Percentiles rank a stretch among this genome's conserved stretches.
phyloP scores from a whole-genome alignment of 345 rosid genomes.

The Aethionema arabicum region DNA sequence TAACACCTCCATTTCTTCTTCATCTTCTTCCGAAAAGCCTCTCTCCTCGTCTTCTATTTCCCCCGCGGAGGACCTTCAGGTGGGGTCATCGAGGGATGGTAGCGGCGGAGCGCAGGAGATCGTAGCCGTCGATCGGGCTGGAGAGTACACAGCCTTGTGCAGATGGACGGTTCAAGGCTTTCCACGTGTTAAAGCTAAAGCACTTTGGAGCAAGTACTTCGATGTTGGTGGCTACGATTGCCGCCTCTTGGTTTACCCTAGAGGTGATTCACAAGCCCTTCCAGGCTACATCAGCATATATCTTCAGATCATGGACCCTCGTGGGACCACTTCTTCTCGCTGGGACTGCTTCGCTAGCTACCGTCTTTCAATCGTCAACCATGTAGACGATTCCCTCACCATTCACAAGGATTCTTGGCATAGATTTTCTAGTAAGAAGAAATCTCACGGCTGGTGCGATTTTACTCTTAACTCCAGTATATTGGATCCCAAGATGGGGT shows the following conservation, averaged over 20 bases:
- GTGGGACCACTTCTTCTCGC: constrained; percentile 71
- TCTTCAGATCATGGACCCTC: constrained; percentile 98
- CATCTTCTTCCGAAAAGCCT: constrained; percentile 41
- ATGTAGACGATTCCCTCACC: constrained; percentile 74
- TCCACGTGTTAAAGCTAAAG: constrained; percentile 80
- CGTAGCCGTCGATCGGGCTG: constrained; percentile 75
- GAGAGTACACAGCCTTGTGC: constrained; percentile 81
- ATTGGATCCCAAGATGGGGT: constrained; percentile 84
- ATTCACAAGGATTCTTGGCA: constrained; percentile 99
- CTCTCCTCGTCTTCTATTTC: constrained; percentile 46
- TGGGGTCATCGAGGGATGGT: constrained; percentile 63
- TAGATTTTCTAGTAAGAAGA: constrained; percentile 88
- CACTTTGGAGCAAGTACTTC: constrained; percentile 94
- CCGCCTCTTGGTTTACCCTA: constrained; percentile 87
- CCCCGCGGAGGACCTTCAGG: constrained; percentile 60
- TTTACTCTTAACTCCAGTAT: constrained; percentile 81
- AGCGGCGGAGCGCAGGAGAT: constrained; percentile 78
- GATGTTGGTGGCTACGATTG: constrained; percentile 99
- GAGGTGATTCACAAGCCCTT: constrained; percentile 92
- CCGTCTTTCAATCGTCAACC: constrained; percentile 76
- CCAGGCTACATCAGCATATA: constrained; percentile 91
- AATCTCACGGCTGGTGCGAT: constrained; percentile 99
- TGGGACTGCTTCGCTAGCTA: constrained; percentile 99
- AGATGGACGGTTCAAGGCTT: constrained; percentile 87
- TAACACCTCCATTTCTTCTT: constrained; percentile 46